Base-by-base conservation (phyloP, 2,329 filamentous ascomycete species). In the Aaosphaeria pasadenensis region DNA sequence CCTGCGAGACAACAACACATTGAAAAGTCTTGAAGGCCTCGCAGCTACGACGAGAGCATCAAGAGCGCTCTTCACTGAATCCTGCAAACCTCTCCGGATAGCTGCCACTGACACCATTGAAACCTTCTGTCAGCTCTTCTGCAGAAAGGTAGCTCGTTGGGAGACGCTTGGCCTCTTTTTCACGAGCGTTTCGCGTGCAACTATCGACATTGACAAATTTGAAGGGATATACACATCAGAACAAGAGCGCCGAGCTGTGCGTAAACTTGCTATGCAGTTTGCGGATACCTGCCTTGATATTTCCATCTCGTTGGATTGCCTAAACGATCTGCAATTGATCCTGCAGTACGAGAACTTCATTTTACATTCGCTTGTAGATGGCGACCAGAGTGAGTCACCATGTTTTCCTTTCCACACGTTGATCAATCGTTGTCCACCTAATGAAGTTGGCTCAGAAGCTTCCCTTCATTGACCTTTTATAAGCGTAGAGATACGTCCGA, bases 291-390 rank as follows among this genome's bases (percentile, higher is more conserved):
- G 11, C 9, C 24, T 41, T 3, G 39, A 41, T 11, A 41, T 41
- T 11, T 41, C 11, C 7, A 11, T 41, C 7, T 11, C 39, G 39
- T 17, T 41, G 2, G 39, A 41, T 17, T 71, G 57, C 48, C 39
- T 78, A 30, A 76, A 77, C 46, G 73, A 77, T 53, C 53, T 77
- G 29, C 74, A 77, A 46, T 57, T 77, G 3, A 51, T 75, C 45
- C 39, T 39, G 46, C 43, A 41, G 39, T 41, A 41, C 17, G 39
- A 41, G 39, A 41, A 41, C 28, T 41, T 41, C 39, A 41, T 41
- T 11, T 11, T 41, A 9, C 39, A 41, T 28, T 11, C 39, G 17
- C 17, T 11, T 9, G 17, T 41, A 9, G 39, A 41, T 41, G 39
- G 39, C 11, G 39, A 41, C 28, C 39, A 41, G 24, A 41, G 39